phyloP scores from a whole-genome alignment of 1,284 basidiomycete species.

The Tilletia caries region DNA sequence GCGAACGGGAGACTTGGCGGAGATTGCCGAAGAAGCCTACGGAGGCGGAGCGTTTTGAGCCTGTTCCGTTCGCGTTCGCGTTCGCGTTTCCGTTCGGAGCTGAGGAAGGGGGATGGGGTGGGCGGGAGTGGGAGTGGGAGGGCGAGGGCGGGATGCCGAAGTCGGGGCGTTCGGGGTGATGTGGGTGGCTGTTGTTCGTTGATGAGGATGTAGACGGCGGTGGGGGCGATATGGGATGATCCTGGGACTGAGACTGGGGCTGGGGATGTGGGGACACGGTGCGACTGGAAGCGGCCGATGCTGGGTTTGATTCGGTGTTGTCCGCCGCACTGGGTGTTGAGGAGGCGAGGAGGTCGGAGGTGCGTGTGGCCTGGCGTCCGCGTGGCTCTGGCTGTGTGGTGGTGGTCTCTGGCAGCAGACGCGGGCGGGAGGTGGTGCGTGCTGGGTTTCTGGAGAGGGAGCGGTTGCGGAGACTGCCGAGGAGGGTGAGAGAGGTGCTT shows the following conservation, averaged over 20 bases:
- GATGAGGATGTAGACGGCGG: too few species aligned
- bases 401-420: background rate
- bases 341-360: constrained; percentile 1
- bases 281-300: constrained; percentile 2
- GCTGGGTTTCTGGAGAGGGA: background rate
- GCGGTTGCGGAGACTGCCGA: constrained; percentile 4
- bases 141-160: constrained; percentile 21
- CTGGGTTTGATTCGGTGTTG: background rate
- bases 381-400: background rate
- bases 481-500: background rate
- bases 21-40: constrained; percentile 12
- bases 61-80: too few species aligned
- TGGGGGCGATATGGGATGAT: background rate
- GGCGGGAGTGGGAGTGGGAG: background rate
- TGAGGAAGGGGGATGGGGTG: background rate
- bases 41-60: constrained; percentile 2
- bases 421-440: background rate
- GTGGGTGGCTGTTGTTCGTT: background rate
- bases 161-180: constrained; percentile 27
- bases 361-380: constrained; percentile 4
- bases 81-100: too few species aligned
- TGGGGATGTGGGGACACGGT: background rate
- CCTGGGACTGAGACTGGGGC: too few species aligned
- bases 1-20: background rate
- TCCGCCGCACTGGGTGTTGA: too few species aligned